Percentiles rank a stretch among this genome's conserved stretches.
These are phyloP conservation scores for Aspergillus quadrilineatus DNA, from an alignment of 2,329 filamentous ascomycete genomes.

Conservation along the genomic window DNA sequence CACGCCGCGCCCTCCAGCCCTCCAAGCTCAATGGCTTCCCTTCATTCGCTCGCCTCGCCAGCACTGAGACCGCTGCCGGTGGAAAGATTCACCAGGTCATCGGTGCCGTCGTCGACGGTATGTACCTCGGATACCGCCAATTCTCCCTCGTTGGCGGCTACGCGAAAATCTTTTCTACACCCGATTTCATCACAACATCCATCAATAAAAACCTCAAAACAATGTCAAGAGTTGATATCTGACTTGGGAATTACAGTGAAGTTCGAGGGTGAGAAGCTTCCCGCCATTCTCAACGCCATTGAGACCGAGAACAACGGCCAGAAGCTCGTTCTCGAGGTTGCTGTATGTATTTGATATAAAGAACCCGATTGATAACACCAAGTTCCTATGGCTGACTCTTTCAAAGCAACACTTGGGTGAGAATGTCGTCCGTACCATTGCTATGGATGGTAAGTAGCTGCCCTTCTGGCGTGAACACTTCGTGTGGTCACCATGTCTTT, in stretches of 20 bases:
- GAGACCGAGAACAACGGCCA: constrained; percentile 86
- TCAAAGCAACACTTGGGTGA: constrained; percentile 96
- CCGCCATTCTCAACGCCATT: constrained; percentile 95
- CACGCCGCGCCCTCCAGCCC: constrained; percentile 58
- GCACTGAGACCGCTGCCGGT: constrained; percentile 55
- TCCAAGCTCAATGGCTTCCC: constrained; percentile 59
- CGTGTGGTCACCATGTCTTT: not conserved
- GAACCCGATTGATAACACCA: constrained; percentile 17
- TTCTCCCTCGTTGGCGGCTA: constrained; percentile 23
- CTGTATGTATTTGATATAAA: constrained; percentile 61
- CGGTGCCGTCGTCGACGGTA: constrained; percentile 98
- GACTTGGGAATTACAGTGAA: constrained; percentile 66
- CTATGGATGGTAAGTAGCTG: constrained; percentile 85
- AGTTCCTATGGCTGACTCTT: constrained; percentile 22
- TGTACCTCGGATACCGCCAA: constrained; percentile 41
- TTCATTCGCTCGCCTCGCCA: constrained; percentile 63
- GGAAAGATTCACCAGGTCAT: constrained; percentile 81
- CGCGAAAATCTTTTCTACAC: constrained; percentile 46
- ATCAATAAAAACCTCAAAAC: constrained; percentile 31
- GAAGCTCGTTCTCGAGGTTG: constrained; percentile 94
- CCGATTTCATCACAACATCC: constrained; percentile 37
- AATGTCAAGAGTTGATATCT: constrained; percentile 27
- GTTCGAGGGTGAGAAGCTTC: constrained; percentile 91
- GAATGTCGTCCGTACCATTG: constrained; percentile 99
- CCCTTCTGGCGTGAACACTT: constrained; percentile 5